These are phyloP conservation scores for Trichoderma polysporum DNA, from an alignment of 2,329 filamentous ascomycete species.

Conservation along the genomic window DNA sequence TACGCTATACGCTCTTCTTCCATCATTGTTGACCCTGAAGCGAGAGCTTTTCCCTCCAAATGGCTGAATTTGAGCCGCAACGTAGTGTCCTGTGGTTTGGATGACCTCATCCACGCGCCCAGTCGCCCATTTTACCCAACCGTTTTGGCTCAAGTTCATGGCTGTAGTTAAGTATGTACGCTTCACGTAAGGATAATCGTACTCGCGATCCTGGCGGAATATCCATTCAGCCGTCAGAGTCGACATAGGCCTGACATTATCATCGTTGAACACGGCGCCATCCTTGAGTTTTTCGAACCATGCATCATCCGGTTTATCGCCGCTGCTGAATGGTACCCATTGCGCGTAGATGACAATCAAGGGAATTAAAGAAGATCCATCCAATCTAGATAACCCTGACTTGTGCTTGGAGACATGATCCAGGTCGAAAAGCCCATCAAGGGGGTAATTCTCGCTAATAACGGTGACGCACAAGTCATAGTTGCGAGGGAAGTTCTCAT, in stretches of 20 bases:
- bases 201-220: slow-evolving; percentile 46
- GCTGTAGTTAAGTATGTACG: slow-evolving; percentile 46
- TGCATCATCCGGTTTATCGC: slow-evolving; percentile 38
- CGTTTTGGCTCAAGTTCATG: slow-evolving; percentile 38
- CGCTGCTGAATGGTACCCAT: slow-evolving; percentile 43
- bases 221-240: slow-evolving; percentile 46
- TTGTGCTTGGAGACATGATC: slow-evolving; percentile 36
- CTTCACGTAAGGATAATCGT: slow-evolving; percentile 50
- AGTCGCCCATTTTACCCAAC: slow-evolving; percentile 41
- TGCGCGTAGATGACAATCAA: slow-evolving; percentile 49
- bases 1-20: slow-evolving; percentile 50
- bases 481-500: slow-evolving; percentile 43
- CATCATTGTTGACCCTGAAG: slow-evolving; percentile 42
- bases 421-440: slow-evolving; percentile 35
- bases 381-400: slow-evolving; percentile 39
- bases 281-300: slow-evolving; percentile 42
- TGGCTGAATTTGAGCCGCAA: slow-evolving; percentile 47
- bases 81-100: slow-evolving; percentile 35
- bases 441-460: slow-evolving; percentile 41
- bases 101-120: slow-evolving; percentile 41
- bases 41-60: slow-evolving; percentile 46
- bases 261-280: slow-evolving; percentile 30
- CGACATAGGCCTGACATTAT: slow-evolving; percentile 45
- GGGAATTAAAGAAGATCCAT: slow-evolving; percentile 41
- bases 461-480: slow-evolving; percentile 50